Conservation (phyloP, 2,329 filamentous ascomycete genomes). For the Xylariaceae sp. region DNA sequence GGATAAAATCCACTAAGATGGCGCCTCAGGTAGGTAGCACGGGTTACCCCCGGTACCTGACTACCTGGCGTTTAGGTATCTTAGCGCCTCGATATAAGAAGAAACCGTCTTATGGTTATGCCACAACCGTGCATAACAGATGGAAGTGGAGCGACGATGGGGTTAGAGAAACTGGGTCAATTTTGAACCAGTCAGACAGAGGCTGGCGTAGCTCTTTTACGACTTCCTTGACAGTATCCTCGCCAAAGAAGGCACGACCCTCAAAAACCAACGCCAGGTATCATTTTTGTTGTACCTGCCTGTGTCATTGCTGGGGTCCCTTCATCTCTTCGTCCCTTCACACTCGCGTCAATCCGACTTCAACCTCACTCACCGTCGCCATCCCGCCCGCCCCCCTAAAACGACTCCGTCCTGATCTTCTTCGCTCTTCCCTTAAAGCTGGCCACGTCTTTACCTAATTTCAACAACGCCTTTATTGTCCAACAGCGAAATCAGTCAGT, state of each 20-base stretch:
- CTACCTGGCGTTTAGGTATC: not conserved
- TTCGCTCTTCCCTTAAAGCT: not conserved
- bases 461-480: not conserved
- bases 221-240: not conserved
- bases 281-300: slow-evolving; percentile 14
- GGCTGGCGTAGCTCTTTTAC: slow-evolving; percentile 4
- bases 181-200: slow-evolving; percentile 5
- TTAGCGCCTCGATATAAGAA: slow-evolving; percentile 1
- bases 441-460: not conserved
- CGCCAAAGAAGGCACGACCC: slow-evolving; percentile 5
- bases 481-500: slow-evolving; percentile 3
- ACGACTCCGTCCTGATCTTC: slow-evolving; percentile 1
- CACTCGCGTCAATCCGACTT: slow-evolving; percentile 15
- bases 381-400: not conserved
- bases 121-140: not conserved
- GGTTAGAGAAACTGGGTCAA: not conserved
- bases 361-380: slow-evolving; percentile 11
- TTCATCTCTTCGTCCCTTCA: slow-evolving; percentile 11
- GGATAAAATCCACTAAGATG: too few species aligned
- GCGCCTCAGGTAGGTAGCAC: not conserved
- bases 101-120: not conserved
- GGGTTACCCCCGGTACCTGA: not conserved
- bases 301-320: slow-evolving; percentile 14
- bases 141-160: not conserved
- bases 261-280: slow-evolving; percentile 17